Evolutionary conservation across 176 grass and related monocot species (phyloP).

Genomic region (Bolboschoenus planiculmis): DNA sequence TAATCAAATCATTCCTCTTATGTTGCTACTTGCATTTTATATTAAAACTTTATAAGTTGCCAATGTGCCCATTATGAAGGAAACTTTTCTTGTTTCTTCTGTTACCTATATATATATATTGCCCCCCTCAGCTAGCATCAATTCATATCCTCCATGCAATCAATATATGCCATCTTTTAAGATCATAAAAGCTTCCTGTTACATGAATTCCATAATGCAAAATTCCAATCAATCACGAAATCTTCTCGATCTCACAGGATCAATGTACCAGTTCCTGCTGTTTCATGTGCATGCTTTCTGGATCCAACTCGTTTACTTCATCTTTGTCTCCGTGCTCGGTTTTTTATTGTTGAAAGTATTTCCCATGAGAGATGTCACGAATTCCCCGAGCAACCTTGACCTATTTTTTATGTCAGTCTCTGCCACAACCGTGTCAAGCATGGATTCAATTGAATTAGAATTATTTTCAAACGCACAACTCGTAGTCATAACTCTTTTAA

Average conservation of each 20-base stretch:
- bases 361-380: slow-evolving; percentile 22
- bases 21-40: not conserved
- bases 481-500: slow-evolving; percentile 43
- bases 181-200: not conserved
- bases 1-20: not conserved
- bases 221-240: not conserved
- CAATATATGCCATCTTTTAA: not conserved
- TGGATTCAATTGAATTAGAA: slow-evolving; percentile 59
- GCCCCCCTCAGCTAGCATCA: not conserved
- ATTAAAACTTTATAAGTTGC: not conserved
- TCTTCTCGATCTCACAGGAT: not conserved
- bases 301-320: slow-evolving; percentile 59
- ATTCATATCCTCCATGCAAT: not conserved
- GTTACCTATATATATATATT: not conserved
- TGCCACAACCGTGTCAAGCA: slow-evolving; percentile 48
- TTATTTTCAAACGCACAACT: slow-evolving; percentile 67
- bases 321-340: slow-evolving; percentile 33
- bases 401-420: slow-evolving; percentile 66
- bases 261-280: slow-evolving; percentile 14
- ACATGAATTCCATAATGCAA: not conserved
- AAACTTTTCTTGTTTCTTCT: not conserved
- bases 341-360: slow-evolving; percentile 41
- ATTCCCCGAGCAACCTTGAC: slow-evolving; percentile 27
- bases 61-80: not conserved
- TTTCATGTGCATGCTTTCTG: slow-evolving; percentile 49